A percentile compares a stretch with the other conserved stretches of the same genome.
phyloP scores from a whole-genome alignment of 2,329 filamentous ascomycete species.

The Chrysoporthe puriensis region DNA sequence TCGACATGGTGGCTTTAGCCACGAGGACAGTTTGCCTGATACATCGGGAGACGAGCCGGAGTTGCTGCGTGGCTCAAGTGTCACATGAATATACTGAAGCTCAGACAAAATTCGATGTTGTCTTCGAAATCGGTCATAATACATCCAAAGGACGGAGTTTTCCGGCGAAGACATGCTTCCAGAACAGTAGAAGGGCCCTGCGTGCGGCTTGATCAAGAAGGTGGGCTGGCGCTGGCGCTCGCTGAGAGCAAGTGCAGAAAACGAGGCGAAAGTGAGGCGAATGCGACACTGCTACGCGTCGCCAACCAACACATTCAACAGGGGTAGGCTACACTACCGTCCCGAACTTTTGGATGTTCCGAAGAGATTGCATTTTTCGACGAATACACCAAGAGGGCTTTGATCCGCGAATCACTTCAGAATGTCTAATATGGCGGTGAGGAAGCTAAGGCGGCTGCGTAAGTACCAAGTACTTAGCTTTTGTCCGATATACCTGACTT shows the following conservation, averaged over 20 bases:
- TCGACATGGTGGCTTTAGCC: not conserved
- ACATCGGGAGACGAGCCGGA: not conserved
- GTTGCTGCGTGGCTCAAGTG: not conserved
- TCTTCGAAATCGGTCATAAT: not conserved
- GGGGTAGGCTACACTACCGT: not conserved
- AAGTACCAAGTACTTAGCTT: not conserved
- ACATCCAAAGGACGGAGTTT: not conserved
- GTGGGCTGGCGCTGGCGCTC: not conserved
- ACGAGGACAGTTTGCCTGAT: not conserved
- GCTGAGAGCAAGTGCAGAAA: not conserved
- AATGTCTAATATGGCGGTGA: not conserved
- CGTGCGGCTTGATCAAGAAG: not conserved
- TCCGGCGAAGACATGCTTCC: not conserved
- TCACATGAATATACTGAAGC: not conserved
- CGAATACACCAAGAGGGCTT: not conserved
- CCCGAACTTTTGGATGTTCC: not conserved
- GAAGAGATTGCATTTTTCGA: not conserved
- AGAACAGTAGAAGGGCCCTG: not conserved
- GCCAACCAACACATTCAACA: not conserved
- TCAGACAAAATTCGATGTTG: not conserved
- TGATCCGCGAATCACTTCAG: not conserved
- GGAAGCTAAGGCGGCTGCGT: not conserved
- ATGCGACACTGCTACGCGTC: not conserved
- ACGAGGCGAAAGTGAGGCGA: slow-evolving; percentile 1
- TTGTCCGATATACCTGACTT: no score